Evolutionary conservation across 176 grass and related monocot species (phyloP).

Genomic region (Phoenix roebelenii): DNA sequence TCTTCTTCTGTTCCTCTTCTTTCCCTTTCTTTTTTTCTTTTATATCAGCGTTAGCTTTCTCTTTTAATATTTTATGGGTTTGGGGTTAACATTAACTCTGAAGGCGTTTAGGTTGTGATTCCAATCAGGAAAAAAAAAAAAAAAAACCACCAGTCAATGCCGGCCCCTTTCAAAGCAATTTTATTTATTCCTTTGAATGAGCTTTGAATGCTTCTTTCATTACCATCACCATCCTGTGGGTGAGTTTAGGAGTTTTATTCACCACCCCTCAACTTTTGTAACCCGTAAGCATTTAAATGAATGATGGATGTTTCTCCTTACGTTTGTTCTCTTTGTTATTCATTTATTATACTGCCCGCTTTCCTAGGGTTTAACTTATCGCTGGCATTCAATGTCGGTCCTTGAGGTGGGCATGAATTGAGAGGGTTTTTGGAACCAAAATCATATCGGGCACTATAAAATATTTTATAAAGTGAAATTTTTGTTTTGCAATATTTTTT

Average conservation of each 20-base stretch:
- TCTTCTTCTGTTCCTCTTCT: neutral
- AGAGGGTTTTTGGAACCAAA: no score
- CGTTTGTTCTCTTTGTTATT: neutral
- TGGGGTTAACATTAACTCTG: neutral
- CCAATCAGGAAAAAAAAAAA: neutral
- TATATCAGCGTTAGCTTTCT: neutral
- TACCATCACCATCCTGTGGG: neutral
- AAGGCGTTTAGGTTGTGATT: neutral
- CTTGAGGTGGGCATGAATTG: no score
- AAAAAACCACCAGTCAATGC: neutral
- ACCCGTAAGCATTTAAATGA: neutral
- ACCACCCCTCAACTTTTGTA: neutral
- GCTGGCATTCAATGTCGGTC: no score
- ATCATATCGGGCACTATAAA: no score
- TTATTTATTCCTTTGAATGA: conserved; percentile 4
- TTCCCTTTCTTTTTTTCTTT: neutral
- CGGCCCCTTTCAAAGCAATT: neutral
- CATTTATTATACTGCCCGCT: neutral
- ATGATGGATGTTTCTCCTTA: neutral
- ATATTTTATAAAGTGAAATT: no score
- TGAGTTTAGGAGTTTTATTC: no score
- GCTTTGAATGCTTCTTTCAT: neutral
- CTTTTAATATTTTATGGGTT: neutral
- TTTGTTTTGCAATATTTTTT: no score
- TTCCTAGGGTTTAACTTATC: no score